Base-by-base conservation (phyloP, 1,139 yeast species). In the Zygosaccharomyces pseudobailii region DNA sequence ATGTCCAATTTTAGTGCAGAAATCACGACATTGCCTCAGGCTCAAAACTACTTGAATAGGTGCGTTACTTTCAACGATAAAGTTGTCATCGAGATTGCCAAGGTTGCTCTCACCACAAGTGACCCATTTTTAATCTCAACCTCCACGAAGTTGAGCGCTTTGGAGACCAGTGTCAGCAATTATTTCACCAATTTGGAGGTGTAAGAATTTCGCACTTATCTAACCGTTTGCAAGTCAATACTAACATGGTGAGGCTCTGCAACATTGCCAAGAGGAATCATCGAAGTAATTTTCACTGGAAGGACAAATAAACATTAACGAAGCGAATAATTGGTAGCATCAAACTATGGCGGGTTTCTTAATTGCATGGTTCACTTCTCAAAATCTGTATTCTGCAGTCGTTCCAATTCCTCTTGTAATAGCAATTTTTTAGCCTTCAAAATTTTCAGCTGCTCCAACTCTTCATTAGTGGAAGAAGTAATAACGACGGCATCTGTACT, bases 101-200 rank as follows among this genome's bases (percentile, higher is more conserved):
- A 70, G 43, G 53, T 71, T 4, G 57, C 68, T 6, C 68, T 71
- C 13, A 69, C 71, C 27, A 67, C 75, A 27, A 76, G 73, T 50
- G 79, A 75, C 49, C 79, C 79, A 5, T 67, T 67, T 41, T 53
- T 75, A 39, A 66, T 75, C 20, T 69, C 75, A 28, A 69, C 74
- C 4, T 61, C 69, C 20, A 66, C 77, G 6, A 74, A 74, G 52
- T 55, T 75, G 37, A 62, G 59, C 39, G 68, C 69, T 1, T 49
- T 70, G 33, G 71, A 68, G 39, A 63, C 57, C 44, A 51, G 65
- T 22, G 61, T 70, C 10, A 59, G 69, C 27, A 68, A 65, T 48
- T 62, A 68, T 53, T 66, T 59, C 45, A 60, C 61, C 5, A 69
- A 70, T 43, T 47, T 70, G 42, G 58, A 35, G 27, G 35, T 48